Conservation (phyloP, 2,329 filamentous ascomycete genomes). For the Cytospora piceae region DNA sequence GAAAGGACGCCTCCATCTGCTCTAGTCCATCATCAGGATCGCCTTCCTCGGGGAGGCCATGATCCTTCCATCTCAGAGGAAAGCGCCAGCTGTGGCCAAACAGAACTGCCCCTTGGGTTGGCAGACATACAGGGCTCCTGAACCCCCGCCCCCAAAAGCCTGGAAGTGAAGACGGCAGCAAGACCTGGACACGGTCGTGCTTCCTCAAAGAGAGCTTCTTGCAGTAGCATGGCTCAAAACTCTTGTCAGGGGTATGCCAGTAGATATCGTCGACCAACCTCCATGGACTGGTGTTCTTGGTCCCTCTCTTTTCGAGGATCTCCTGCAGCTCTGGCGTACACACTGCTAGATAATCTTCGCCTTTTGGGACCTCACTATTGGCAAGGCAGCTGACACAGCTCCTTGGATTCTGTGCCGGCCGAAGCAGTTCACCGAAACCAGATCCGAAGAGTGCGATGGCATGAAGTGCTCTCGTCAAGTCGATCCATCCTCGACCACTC, state of each 20-base stretch:
- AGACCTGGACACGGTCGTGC: slow-evolving; percentile 15
- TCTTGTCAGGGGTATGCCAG: slow-evolving; percentile 30
- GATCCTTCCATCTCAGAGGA: slow-evolving; percentile 26
- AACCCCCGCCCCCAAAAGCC: slow-evolving; percentile 9
- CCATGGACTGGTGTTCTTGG: slow-evolving; percentile 17
- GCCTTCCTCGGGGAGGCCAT: slow-evolving; percentile 26
- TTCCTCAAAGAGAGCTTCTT: background rate
- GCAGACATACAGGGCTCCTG: slow-evolving; percentile 15
- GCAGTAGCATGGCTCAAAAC: slow-evolving; percentile 29
- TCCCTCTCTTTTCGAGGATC: slow-evolving; percentile 25
- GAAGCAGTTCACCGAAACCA: slow-evolving; percentile 34
- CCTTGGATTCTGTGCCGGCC: background rate
- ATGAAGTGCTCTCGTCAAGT: slow-evolving; percentile 37
- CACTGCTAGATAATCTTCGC: slow-evolving; percentile 26
- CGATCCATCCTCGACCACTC: slow-evolving; percentile 37
- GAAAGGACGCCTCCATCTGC: slow-evolving; percentile 7
- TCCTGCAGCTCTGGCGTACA: slow-evolving; percentile 25
- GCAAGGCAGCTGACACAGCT: slow-evolving; percentile 2
- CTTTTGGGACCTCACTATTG: slow-evolving; percentile 14
- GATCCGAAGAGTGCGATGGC: slow-evolving; percentile 34
- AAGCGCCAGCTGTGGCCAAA: slow-evolving; percentile 31
- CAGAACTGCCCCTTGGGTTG: slow-evolving; percentile 27
- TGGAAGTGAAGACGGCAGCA: background rate
- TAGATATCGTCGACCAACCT: slow-evolving; percentile 28
- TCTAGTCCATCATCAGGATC: slow-evolving; percentile 10